Evolutionary conservation across 768 basidiomycete species (phyloP).

Genomic region (Xerocomus spinulosus): DNA sequence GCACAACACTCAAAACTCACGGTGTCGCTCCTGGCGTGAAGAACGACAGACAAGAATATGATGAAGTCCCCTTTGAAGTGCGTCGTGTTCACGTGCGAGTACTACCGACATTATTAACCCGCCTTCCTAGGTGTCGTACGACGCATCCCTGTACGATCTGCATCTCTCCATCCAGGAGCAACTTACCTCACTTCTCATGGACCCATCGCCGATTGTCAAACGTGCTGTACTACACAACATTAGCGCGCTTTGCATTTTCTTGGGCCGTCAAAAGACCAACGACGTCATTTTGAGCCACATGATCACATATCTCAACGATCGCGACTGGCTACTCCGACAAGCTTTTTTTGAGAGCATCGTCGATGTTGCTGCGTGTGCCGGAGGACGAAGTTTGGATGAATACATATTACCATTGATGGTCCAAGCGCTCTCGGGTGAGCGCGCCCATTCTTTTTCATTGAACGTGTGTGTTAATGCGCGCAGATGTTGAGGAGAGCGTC

Average conservation of each 20-base stretch:
- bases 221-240: slow-evolving; percentile 86
- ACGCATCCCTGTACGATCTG: slow-evolving; percentile 79
- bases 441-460: too few relatives aligned
- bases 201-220: slow-evolving; percentile 85
- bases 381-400: slow-evolving; percentile 86
- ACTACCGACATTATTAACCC: not conserved
- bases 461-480: slow-evolving; percentile 3
- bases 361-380: slow-evolving; percentile 92
- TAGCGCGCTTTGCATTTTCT: slow-evolving; percentile 85
- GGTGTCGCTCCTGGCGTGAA: slow-evolving; percentile 47
- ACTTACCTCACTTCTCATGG: slow-evolving; percentile 79
- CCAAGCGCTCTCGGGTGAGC: slow-evolving; percentile 85
- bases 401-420: slow-evolving; percentile 97
- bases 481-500: slow-evolving; percentile 94
- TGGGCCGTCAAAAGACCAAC: slow-evolving; percentile 89
- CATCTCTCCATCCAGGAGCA: slow-evolving; percentile 85
- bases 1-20: slow-evolving; percentile 82
- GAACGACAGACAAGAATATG: slow-evolving; percentile 62
- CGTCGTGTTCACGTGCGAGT: slow-evolving; percentile 8
- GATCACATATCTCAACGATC: slow-evolving; percentile 81
- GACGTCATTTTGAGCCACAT: slow-evolving; percentile 89
- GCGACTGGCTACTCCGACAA: slow-evolving; percentile 87
- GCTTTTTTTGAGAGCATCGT: slow-evolving; percentile 96
- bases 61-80: slow-evolving; percentile 79
- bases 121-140: slow-evolving; percentile 74